Conservation (phyloP, 805 yeast genomes). For the Yarrowia deformans region DNA sequence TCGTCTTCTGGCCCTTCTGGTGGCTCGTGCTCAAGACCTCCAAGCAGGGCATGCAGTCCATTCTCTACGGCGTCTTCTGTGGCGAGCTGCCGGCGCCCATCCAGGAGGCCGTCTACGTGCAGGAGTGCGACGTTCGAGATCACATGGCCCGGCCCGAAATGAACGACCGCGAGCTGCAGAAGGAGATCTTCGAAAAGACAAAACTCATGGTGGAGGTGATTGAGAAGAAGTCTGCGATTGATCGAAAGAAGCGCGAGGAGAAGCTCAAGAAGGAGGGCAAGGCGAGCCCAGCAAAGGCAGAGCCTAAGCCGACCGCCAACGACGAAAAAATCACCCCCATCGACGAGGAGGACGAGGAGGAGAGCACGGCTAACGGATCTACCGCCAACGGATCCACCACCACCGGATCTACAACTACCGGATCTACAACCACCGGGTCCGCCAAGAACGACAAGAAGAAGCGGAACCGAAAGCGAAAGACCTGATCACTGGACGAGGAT, state of each 20-base stretch:
- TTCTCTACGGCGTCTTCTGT: conserved; percentile 70
- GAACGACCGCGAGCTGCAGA: conserved; percentile 66
- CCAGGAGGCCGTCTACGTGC: conserved; percentile 72
- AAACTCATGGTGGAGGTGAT: conserved; percentile 61
- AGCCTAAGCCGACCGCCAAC: neutral
- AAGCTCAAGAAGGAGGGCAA: conserved; percentile 22
- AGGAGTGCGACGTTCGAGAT: conserved; percentile 67
- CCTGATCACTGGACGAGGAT: neutral
- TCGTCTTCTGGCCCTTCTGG: conserved; percentile 79
- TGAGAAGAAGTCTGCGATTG: conserved; percentile 76
- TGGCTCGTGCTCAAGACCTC: conserved; percentile 82
- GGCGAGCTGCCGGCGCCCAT: conserved; percentile 67
- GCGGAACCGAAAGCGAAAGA: conserved; percentile 22
- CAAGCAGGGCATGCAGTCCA: conserved; percentile 78
- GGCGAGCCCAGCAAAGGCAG: neutral
- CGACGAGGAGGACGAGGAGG: conserved; percentile 20
- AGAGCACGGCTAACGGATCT: too few relatives aligned
- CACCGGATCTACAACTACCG: neutral
- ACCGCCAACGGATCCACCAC: neutral
- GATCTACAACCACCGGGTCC: neutral
- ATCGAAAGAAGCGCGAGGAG: conserved; percentile 58
- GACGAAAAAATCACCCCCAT: conserved; percentile 23
- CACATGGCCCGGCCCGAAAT: conserved; percentile 67
- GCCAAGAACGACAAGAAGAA: conserved; percentile 11
- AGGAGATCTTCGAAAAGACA: conserved; percentile 66